A percentile compares a stretch with the other conserved stretches of the same genome.
Evolutionary conservation across 2,329 filamentous ascomycete species (phyloP).

Genomic region (Colletotrichum caudatum): DNA sequence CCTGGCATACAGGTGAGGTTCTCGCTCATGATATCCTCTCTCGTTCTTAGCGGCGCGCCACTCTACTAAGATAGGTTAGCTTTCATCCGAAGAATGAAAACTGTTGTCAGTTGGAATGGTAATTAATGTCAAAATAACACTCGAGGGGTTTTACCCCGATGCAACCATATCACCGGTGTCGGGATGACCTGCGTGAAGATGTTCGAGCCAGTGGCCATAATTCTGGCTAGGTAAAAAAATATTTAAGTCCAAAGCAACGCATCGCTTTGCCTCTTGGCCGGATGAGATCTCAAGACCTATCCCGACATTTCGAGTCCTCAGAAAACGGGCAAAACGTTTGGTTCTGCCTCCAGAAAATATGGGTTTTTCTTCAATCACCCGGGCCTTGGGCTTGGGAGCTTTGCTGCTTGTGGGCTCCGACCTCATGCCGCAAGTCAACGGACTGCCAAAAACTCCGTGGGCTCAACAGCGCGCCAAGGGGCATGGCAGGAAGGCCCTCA

Average conservation of each 20-base stretch:
- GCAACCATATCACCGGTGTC: constrained; percentile 20
- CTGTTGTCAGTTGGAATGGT: background rate
- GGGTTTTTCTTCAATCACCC: constrained; percentile 16
- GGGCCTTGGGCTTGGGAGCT: constrained; percentile 22
- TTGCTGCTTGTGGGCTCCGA: constrained; percentile 23
- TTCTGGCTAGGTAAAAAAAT: fast-evolving
- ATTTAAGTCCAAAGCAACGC: background rate
- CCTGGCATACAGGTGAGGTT: background rate
- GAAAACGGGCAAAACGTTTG: background rate
- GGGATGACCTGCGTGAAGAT: background rate
- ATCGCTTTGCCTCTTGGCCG: fast-evolving
- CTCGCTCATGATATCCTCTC: background rate
- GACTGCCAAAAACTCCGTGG: constrained; percentile 29
- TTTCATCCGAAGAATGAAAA: background rate
- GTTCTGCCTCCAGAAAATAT: background rate
- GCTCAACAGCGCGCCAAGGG: constrained; percentile 36
- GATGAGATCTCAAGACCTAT: background rate
- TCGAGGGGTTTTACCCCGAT: background rate
- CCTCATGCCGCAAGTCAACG: constrained; percentile 12
- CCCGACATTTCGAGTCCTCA: background rate
- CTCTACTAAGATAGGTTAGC: constrained; percentile 2
- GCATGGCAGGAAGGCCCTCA: constrained; percentile 29
- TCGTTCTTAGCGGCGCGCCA: constrained; percentile 1
- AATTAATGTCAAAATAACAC: background rate
- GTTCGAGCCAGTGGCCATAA: background rate